Percentiles rank a stretch among this genome's conserved stretches.
These are phyloP conservation scores for Apiospora arundinis DNA, from an alignment of 2,329 filamentous ascomycete genomes.

Conservation along the genomic window DNA sequence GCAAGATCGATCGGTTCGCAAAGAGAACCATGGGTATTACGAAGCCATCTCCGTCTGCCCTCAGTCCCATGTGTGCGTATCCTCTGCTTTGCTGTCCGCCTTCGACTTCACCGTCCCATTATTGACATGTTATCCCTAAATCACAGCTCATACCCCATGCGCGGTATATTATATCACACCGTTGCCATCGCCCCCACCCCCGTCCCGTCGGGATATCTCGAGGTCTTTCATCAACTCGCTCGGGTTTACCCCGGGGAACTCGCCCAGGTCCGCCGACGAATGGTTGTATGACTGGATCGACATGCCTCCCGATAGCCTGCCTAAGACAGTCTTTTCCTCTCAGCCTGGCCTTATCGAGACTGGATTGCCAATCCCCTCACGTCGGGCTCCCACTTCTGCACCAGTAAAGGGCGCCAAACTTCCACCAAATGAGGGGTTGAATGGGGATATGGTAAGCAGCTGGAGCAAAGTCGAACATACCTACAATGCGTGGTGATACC, in stretches of 20 bases:
- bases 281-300: neutral
- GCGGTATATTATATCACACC: neutral
- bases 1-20: conserved; percentile 7
- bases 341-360: neutral
- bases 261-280: neutral
- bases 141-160: neutral
- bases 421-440: neutral
- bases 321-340: neutral
- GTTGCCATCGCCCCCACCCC: neutral
- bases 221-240: neutral
- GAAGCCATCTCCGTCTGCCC: neutral
- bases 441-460: neutral
- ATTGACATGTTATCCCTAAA: neutral
- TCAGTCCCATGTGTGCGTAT: conserved; percentile 13
- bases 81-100: neutral
- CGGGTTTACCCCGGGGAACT: neutral
- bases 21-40: neutral
- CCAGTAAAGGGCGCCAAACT: neutral
- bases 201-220: neutral
- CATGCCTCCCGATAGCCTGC: neutral
- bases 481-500: neutral
- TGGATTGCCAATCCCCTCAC: neutral
- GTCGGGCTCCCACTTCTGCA: neutral
- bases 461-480: neutral
- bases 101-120: neutral